These are phyloP conservation scores for Chytriomyces confervae DNA, from an alignment of 192 early-diverging fungal species.

Conservation along the genomic window DNA sequence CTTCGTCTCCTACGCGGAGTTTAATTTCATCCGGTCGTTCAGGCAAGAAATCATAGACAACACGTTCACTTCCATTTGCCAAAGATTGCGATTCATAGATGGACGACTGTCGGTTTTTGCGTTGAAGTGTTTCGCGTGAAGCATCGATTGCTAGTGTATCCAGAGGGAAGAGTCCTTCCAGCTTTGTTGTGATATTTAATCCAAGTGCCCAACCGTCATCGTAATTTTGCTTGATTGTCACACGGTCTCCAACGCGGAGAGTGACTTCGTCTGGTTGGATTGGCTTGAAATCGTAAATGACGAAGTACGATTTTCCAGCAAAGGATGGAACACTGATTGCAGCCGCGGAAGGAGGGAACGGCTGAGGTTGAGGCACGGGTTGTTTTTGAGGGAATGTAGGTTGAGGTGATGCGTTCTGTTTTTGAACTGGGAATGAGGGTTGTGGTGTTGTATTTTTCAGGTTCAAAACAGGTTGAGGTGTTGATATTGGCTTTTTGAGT, in stretches of 20 bases:
- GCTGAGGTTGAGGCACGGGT: not conserved
- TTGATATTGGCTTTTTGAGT: not conserved
- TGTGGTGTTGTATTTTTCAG: not conserved
- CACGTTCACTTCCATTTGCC: not conserved
- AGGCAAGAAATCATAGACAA: not conserved
- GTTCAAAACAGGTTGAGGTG: not conserved
- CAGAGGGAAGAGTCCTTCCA: conserved; percentile 27
- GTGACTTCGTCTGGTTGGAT: not conserved
- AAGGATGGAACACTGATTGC: not conserved
- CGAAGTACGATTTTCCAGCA: not conserved
- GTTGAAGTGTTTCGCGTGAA: not conserved
- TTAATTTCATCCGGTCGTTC: not conserved
- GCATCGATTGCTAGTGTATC: not conserved
- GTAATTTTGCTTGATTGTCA: not conserved
- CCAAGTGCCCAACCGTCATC: conserved; percentile 26
- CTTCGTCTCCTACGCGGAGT: not conserved
- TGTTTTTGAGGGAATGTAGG: not conserved
- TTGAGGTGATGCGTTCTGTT: not conserved
- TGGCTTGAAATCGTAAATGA: conserved; percentile 12
- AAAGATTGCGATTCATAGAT: not conserved
- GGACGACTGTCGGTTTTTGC: not conserved
- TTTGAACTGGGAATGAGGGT: not conserved
- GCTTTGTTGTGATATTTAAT: not conserved
- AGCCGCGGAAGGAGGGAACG: not conserved
- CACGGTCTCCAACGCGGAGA: not conserved